Base-by-base conservation (phyloP, 352 stramenopile species). In the Elongisporangium undulatum region DNA sequence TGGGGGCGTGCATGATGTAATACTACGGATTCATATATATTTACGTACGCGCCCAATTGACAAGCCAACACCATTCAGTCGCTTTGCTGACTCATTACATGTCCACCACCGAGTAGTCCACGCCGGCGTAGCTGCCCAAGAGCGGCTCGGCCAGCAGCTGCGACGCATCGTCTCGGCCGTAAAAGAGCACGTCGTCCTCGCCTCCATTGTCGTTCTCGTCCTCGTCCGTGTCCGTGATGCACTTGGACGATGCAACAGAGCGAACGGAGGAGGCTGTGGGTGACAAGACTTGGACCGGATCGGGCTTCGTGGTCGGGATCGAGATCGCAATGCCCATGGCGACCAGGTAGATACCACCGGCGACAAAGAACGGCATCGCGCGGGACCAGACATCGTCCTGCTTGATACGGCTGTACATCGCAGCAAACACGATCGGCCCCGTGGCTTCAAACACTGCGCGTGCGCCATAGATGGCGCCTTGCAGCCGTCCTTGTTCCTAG, bases 401-500 rank as follows among this genome's bases (percentile, higher is more conserved):
- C 19, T 68, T 77, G 71, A 90, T 90, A 17, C 54, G 50, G 24
- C 66, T 68, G 56, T 91, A 93, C 41, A 93, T 58, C 20, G 60
- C 72, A 4, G 77, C 74, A 56, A 82, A 93, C 0, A 77, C 60
- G 1, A 93, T 56, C 0, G 84, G 81, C 3, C 77, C 84, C 0
- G 66, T 60, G 3, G 84, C 81, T 67, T 87, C 77, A 50, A 89
- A 89, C 41, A 90, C 67, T 3, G 75, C 83, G 4, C 83, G 74
- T 12, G 71, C 79, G 22, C 72, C 79, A 55, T 90, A 90, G 56
- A 93, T 87, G 22, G 79, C 79, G 3, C 83, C 81, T 61, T 93
- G 83, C 0, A 93, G 65, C 6, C 78, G 79, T 9, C 83, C 83
- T 83, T 93, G 83, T 45, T 93, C 81, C 66, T 87, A 39, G 24